Base-by-base conservation (phyloP, 208 protist genomes). In the Acanthamoeba sp. region DNA sequence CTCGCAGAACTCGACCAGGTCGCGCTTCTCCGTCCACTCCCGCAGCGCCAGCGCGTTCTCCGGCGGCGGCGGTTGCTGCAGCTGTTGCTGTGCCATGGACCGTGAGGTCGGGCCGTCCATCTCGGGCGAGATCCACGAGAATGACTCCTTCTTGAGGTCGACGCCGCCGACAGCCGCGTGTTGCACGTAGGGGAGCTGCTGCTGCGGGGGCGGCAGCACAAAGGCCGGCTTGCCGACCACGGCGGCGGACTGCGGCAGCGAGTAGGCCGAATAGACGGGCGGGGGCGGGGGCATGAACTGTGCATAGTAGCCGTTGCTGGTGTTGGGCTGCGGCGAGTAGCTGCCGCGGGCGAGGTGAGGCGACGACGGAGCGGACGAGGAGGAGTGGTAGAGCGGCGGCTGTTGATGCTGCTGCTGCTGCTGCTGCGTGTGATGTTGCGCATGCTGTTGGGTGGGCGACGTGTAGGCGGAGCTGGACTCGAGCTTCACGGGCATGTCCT, bases 1-100 rank as follows among this genome's bases (percentile, higher is more conserved):
- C 42, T 85, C 76, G 76, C 76, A 85, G 73, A 57, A 85, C 34
- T 38, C n/a, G 24, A 55, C 38, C 76, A 85, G 73, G n/a, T 85
- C 76, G 20, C 45, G 42, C 76, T 85, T 85, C 76, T 85, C 76
- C 3, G 27, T 48, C 76, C 76, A 85, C 76, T 85, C 76, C 3
- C 71, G 18, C 16, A 34, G 14, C 18, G 71, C 71, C n/a, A n/a
- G 7, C 9, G 34, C 10, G 34, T 76, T 32, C 9, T 12, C 38
- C 24, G 24, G 71, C 38, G 24, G 27, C 71, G 1, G 57, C 12
- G 20, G 6, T 24, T 82, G 71, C 22, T 40, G 71, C 22, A 27
- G 71, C 40, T 22, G 1, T 10, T 34, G 71, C 6, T 22, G 40
- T 12, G 69, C 10, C 12, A 1, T 27, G 18, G 57, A 64, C 22